Evolutionary conservation across 495 filamentous ascomycete species (phyloP), one percentile per base, ranked within the genome.

Genomic region (Bombardia bombarda): DNA sequence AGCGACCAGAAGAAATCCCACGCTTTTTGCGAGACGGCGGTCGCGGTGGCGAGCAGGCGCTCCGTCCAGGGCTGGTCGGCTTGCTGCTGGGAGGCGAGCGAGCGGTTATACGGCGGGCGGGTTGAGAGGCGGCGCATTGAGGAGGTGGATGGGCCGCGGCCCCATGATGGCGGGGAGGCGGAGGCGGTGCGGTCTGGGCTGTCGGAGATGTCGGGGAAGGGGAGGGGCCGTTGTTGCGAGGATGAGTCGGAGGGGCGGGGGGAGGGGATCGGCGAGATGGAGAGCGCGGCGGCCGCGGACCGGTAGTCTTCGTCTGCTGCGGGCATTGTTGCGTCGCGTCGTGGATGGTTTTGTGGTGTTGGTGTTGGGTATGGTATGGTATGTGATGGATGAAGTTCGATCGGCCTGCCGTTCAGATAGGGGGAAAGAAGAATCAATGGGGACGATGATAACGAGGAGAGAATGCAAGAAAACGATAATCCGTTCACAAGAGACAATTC

Each of bases 1-100:
- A 94, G 52, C 30, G 49, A 49, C 30, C 54, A 47, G 53, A 63
- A 63, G 3, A 66, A 47, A 43, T 46, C 47, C 30, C 56, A 13
- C 20, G 50, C 38, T 9, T 60, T 10, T 21, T 58, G 13, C 13
- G 42, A 34, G 8, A 53, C 12, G 37, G 40, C 28, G 16, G 46
- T 35, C 18, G 50, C 36, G 16, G 50, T 41, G 23, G 49, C 43
- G 43, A 56, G 30, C 5, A 60, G 30, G 34, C 51, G 51, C 2
- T 35, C 25, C 28, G 47, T 32, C 3, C 56, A 22, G n/a, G 32
- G 13, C 13, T 28, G 26, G 13, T 2, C 12, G 12, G 7, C 36
- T 38, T 25, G 21, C 7, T 12, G 8, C 7, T 3, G 14, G 36
- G 20, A 38, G 13, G 6, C 4, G 3, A 17, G 8, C 13, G 20